Conservation (phyloP, 768 basidiomycete species). For the Galerina marginata region DNA sequence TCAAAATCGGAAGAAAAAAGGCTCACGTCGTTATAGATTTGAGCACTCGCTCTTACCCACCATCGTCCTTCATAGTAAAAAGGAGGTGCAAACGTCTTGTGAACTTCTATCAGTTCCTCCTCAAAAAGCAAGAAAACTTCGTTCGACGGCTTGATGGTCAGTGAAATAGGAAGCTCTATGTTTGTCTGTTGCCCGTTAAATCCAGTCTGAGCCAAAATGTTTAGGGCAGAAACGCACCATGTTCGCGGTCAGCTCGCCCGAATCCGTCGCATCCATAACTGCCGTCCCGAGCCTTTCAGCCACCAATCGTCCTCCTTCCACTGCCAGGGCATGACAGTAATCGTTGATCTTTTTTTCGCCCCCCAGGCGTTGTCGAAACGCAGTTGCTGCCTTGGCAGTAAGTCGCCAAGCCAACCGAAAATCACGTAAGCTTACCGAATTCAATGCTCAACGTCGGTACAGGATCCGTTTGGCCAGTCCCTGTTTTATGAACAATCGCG, state of each 20-base stretch:
- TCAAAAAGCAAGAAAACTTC: constrained; percentile 31
- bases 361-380: constrained; percentile 76
- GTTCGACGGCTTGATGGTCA: constrained; percentile 17
- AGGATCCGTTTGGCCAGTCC: constrained; percentile 4
- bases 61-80: constrained; percentile 43
- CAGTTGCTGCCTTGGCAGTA: constrained; percentile 50
- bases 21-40: constrained; percentile 38
- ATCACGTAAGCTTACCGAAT: constrained; percentile 2
- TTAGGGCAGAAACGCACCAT: constrained; percentile 56
- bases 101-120: constrained; percentile 31
- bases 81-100: constrained; percentile 36
- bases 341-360: constrained; percentile 74
- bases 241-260: constrained; percentile 61
- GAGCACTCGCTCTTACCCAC: constrained; percentile 47
- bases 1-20: background rate
- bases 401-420: background rate
- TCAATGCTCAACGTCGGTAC: constrained; percentile 3
- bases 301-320: constrained; percentile 65
- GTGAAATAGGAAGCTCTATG: constrained; percentile 39
- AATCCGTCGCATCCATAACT: constrained; percentile 53
- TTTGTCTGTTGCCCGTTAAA: constrained; percentile 32
- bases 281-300: constrained; percentile 65
- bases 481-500: background rate
- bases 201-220: background rate
- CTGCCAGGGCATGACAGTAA: constrained; percentile 73